Conservation (phyloP, 2,329 filamentous ascomycete species). For the Cadophora sp. region DNA sequence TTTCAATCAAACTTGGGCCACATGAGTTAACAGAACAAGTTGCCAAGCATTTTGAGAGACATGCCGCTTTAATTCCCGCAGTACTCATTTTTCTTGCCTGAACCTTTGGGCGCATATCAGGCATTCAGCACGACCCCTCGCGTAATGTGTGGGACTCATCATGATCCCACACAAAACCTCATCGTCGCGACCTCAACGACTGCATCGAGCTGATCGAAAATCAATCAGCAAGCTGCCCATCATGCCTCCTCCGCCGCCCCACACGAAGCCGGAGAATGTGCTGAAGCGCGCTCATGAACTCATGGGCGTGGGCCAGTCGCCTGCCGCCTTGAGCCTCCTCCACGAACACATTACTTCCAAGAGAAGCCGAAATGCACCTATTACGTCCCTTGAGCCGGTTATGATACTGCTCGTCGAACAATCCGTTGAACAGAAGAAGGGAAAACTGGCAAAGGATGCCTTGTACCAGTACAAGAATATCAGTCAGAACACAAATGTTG, state of each 20-base stretch:
- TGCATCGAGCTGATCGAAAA: conserved; percentile 9
- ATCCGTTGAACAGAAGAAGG: conserved; percentile 96
- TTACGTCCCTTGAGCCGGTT: conserved; percentile 94
- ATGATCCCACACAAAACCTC: conserved; percentile 10
- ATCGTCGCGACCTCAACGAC: conserved; percentile 17
- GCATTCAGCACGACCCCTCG: not conserved
- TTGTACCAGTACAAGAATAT: conserved; percentile 99
- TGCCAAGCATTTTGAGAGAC: too few species aligned
- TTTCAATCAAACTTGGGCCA: too few species aligned
- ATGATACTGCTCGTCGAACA: conserved; percentile 98
- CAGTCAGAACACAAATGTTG: conserved; percentile 97
- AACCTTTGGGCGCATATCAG: not conserved
- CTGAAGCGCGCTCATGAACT: conserved; percentile 98
- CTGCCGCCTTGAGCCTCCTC: conserved; percentile 90
- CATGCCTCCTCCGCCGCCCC: conserved; percentile 87
- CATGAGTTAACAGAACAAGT: too few species aligned
- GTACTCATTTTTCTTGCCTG: not conserved
- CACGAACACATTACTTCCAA: conserved; percentile 99
- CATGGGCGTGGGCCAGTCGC: conserved; percentile 93
- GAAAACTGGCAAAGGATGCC: conserved; percentile 97
- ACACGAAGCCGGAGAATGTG: conserved; percentile 99
- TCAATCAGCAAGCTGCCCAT: conserved; percentile 35
- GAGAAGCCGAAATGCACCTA: conserved; percentile 95
- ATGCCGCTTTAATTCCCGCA: too few species aligned
- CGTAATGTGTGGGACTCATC: conserved; percentile 7